Base-by-base conservation (phyloP, 1,284 basidiomycete species). In the Testicularia cyperi region DNA sequence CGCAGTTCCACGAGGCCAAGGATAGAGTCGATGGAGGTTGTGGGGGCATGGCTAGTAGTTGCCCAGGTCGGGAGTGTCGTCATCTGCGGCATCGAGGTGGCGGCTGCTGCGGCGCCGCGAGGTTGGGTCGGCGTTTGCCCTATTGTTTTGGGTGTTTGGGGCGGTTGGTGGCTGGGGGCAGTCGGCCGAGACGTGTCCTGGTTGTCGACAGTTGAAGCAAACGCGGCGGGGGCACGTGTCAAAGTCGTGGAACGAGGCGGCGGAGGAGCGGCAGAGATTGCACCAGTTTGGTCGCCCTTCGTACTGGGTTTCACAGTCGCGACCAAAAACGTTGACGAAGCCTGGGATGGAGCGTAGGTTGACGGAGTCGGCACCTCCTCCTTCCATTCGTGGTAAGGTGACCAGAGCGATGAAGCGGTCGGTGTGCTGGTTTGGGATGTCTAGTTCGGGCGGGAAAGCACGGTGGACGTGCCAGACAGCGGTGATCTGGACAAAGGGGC, bases 1-100 rank as follows among this genome's bases (percentile, higher is more conserved):
- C 30, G 24, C 38, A 41, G 12, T 41, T 41, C 30, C 38, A 41
- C 8, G 25, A 8, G 25, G 25, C 25, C n/a, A n/a, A n/a, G n/a
- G n/a, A n/a, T n/a, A n/a, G n/a, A n/a, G n/a, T n/a, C n/a, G n/a
- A n/a, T n/a, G n/a, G n/a, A n/a, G n/a, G n/a, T n/a, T n/a, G n/a
- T n/a, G n/a, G n/a, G n/a, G n/a, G n/a, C n/a, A n/a, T n/a, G n/a
- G n/a, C n/a, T n/a, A n/a, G n/a, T n/a, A n/a, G n/a, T n/a, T n/a
- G n/a, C n/a, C n/a, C n/a, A n/a, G n/a, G n/a, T n/a, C n/a, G n/a
- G n/a, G n/a, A n/a, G n/a, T n/a, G n/a, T n/a, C n/a, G n/a, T n/a
- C n/a, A n/a, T n/a, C n/a, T n/a, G n/a, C n/a, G n/a, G n/a, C n/a
- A n/a, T n/a, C n/a, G n/a, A n/a, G n/a, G n/a, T n/a, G n/a, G n/a